These are phyloP conservation scores for Lachnellula suecica DNA, from an alignment of 2,329 filamentous ascomycete genomes.

Conservation along the genomic window DNA sequence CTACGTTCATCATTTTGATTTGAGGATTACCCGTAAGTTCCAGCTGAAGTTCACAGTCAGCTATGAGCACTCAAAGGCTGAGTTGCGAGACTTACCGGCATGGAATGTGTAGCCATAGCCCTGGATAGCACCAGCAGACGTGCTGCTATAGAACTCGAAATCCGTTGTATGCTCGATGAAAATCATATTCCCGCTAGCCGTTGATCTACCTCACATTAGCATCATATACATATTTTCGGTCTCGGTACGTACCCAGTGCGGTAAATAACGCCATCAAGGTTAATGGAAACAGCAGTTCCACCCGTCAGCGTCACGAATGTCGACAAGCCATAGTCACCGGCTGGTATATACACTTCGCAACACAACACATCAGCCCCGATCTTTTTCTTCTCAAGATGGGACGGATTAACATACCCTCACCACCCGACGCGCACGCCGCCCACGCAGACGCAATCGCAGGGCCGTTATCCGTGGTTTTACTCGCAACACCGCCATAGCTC, in stretches of 20 bases:
- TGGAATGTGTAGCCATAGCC: constrained; percentile 51
- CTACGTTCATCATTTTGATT: constrained; percentile 8
- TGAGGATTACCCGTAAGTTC: constrained; percentile 26
- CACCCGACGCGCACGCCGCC: constrained; percentile 43
- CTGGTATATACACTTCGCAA: constrained; percentile 22
- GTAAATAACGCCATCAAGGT: constrained; percentile 52
- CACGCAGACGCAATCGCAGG: constrained; percentile 42
- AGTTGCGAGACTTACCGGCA: constrained; percentile 23
- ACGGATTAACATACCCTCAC: constrained; percentile 26
- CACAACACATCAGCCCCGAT: not conserved
- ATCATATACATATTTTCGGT: too few species aligned
- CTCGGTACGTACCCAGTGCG: constrained; percentile 39
- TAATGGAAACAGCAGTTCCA: constrained; percentile 47
- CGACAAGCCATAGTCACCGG: constrained; percentile 45
- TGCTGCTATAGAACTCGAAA: constrained; percentile 54
- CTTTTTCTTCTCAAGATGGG: not conserved
- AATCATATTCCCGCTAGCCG: constrained; percentile 51
- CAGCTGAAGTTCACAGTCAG: constrained; percentile 8
- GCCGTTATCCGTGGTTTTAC: constrained; percentile 44
- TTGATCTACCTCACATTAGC: constrained; percentile 7
- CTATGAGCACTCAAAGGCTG: constrained; percentile 10
- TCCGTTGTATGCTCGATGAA: constrained; percentile 47
- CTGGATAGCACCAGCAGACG: constrained; percentile 50
- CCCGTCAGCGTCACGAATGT: constrained; percentile 49
- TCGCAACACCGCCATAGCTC: constrained; percentile 45